phyloP scores from a whole-genome alignment of 192 early-diverging fungal species.

The Linnemannia hyalina region DNA sequence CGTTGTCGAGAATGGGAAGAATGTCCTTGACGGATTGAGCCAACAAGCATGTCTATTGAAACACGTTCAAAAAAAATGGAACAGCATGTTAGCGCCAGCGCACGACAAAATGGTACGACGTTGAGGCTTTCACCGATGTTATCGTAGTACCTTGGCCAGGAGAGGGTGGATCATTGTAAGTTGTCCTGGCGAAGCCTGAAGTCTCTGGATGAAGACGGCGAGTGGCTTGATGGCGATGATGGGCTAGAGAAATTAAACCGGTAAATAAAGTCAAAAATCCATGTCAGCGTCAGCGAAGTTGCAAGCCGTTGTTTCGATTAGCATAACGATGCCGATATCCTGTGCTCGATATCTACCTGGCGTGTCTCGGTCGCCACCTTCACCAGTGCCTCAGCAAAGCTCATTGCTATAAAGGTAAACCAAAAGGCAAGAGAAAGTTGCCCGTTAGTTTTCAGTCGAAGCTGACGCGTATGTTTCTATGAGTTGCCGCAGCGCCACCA shows the following conservation, averaged over 20 bases:
- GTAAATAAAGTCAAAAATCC: not conserved
- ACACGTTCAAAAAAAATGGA: not conserved
- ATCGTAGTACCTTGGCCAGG: conserved; percentile 52
- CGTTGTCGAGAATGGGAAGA: conserved; percentile 60
- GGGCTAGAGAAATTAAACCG: conserved; percentile 33
- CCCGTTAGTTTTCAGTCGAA: not conserved
- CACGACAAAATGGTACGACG: not conserved
- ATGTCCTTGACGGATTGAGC: conserved; percentile 64
- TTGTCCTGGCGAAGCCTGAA: conserved; percentile 45
- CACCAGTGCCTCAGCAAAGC: conserved; percentile 57
- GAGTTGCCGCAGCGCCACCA: conserved; percentile 35
- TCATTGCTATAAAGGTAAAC: conserved; percentile 39
- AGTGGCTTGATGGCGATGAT: conserved; percentile 57
- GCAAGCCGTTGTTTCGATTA: not conserved
- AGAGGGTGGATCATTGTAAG: conserved; percentile 62
- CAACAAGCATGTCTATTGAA: conserved; percentile 59
- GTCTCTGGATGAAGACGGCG: conserved; percentile 48
- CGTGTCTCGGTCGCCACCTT: conserved; percentile 47
- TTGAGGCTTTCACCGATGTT: not conserved
- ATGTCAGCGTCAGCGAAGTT: not conserved
- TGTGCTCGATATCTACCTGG: conserved; percentile 32
- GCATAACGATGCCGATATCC: not conserved
- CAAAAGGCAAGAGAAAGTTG: not conserved
- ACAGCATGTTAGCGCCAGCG: not conserved
- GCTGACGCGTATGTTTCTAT: not conserved